Percentiles rank a stretch among this genome's conserved stretches.
Conservation (phyloP, 805 yeast species). For the Candida fluviatilis region DNA sequence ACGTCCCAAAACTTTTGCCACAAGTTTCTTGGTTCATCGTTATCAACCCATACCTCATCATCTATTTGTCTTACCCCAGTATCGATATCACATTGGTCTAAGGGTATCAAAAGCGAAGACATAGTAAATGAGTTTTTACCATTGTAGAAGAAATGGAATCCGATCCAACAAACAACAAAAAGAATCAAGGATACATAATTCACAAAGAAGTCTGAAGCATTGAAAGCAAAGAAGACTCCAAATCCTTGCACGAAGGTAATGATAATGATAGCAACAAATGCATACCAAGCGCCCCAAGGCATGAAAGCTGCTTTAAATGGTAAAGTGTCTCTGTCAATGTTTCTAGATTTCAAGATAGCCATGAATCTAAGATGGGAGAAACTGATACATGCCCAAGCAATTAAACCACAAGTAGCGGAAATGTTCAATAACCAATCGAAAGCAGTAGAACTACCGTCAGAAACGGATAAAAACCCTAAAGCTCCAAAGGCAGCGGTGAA, state of each 20-base stretch:
- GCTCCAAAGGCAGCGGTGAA: slow-evolving; percentile 60
- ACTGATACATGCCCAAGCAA: slow-evolving; percentile 67
- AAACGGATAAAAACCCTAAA: slow-evolving; percentile 55
- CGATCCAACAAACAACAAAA: slow-evolving; percentile 51
- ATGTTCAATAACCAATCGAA: slow-evolving; percentile 73
- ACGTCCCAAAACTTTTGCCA: slow-evolving; percentile 56
- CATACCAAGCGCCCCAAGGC: slow-evolving; percentile 66
- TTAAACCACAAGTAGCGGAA: slow-evolving; percentile 71
- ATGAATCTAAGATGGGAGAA: slow-evolving; percentile 67
- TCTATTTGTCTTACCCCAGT: slow-evolving; percentile 64
- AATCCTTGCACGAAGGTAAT: slow-evolving; percentile 73
- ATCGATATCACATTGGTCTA: slow-evolving; percentile 66
- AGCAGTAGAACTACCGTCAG: slow-evolving; percentile 51
- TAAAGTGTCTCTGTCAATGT: slow-evolving; percentile 60
- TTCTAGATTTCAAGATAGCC: slow-evolving; percentile 57
- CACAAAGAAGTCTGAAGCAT: slow-evolving; percentile 58
- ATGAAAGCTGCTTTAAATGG: slow-evolving; percentile 70
- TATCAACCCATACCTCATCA: slow-evolving; percentile 50
- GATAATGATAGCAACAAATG: slow-evolving; percentile 48
- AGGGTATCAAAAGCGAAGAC: slow-evolving; percentile 33
- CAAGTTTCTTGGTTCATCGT: slow-evolving; percentile 43
- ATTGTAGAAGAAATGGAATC: slow-evolving; percentile 51
- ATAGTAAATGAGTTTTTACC: slow-evolving; percentile 30
- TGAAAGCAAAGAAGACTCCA: slow-evolving; percentile 53
- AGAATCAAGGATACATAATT: slow-evolving; percentile 67